A percentile compares a stretch with the other conserved stretches of the same genome.
Evolutionary conservation across 352 stramenopile species (phyloP).

Genomic region (Phytophthora europaea): DNA sequence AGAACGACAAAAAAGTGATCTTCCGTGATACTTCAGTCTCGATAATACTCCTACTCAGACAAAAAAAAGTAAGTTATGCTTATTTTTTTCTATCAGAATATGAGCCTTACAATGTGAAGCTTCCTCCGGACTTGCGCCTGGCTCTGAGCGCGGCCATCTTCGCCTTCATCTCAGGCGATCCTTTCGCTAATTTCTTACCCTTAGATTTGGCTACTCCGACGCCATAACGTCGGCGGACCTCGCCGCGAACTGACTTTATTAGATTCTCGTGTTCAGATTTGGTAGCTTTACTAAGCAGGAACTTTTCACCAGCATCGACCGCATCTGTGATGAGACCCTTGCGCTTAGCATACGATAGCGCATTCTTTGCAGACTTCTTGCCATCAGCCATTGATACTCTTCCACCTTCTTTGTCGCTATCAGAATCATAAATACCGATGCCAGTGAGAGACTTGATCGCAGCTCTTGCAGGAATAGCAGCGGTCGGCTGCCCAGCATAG

Average conservation of each 20-base stretch:
- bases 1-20: slow-evolving; percentile 13
- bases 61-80: slow-evolving; percentile 13
- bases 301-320: not conserved
- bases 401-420: not conserved
- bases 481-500: not conserved
- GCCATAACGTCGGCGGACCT: not conserved
- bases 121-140: not conserved
- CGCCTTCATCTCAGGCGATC: not conserved
- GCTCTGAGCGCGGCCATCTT: not conserved
- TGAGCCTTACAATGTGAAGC: slow-evolving; percentile 15
- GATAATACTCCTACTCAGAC: slow-evolving; percentile 18
- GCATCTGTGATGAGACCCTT: not conserved
- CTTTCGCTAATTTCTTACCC: not conserved
- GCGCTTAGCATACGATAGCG: not conserved
- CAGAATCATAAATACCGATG: not conserved
- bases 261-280: not conserved
- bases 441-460: not conserved
- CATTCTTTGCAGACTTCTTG: not conserved
- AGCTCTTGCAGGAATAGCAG: not conserved
- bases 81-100: too few species aligned
- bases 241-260: not conserved
- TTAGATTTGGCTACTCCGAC: not conserved
- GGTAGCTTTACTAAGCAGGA: not conserved
- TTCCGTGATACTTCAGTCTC: slow-evolving; percentile 3
- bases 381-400: not conserved